These are phyloP conservation scores for Phalaenopsis equestris DNA, from an alignment of 106 monocot species.

Conservation along the genomic window DNA sequence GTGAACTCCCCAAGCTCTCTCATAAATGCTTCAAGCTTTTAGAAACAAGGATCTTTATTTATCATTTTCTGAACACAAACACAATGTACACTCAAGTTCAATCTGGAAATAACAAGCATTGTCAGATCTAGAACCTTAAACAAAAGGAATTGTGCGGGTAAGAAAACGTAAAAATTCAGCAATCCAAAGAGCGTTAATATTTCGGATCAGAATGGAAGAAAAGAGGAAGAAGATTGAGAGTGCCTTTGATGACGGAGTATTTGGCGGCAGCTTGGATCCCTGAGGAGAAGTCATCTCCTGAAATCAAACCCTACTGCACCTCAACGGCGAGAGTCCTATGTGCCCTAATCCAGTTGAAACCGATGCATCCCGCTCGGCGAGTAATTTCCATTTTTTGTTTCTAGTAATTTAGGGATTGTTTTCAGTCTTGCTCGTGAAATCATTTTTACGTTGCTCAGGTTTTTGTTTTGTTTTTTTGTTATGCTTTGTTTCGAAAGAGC, in stretches of 20 bases:
- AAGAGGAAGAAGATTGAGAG: background rate
- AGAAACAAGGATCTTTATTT: background rate
- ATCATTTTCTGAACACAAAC: background rate
- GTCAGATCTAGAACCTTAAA: background rate
- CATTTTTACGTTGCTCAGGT: background rate
- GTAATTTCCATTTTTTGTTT: background rate
- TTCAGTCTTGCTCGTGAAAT: background rate
- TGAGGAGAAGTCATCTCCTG: constrained; percentile 3
- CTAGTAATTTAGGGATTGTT: background rate
- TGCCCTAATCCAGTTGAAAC: constrained; percentile 1
- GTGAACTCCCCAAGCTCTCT: no score
- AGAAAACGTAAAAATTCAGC: background rate
- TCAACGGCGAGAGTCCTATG: background rate
- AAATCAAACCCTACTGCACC: background rate
- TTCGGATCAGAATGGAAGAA: background rate
- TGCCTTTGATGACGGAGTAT: background rate
- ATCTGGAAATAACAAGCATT: background rate
- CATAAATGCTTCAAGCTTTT: background rate
- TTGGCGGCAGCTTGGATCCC: background rate
- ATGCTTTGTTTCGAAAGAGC: background rate
- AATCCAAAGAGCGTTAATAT: background rate
- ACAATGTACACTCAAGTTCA: background rate
- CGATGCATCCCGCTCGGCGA: background rate
- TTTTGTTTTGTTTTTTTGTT: background rate
- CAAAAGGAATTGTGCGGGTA: background rate